Conservation (phyloP, 2,329 filamentous ascomycete species). For the Diaporthe velutina region DNA sequence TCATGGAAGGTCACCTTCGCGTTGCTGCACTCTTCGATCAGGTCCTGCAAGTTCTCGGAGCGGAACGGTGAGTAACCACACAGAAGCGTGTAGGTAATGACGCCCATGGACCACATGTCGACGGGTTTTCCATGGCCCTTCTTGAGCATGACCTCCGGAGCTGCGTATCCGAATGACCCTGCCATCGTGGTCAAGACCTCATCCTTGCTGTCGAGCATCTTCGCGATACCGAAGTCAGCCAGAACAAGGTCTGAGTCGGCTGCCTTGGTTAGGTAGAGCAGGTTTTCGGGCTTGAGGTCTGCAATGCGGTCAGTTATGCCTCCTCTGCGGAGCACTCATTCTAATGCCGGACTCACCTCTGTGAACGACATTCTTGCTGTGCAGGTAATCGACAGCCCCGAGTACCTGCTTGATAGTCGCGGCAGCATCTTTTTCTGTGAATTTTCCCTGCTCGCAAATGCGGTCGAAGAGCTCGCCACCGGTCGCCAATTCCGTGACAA, state of each 20-base stretch:
- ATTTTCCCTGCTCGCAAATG: conserved; percentile 97
- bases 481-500: conserved; percentile 95
- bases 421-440: conserved; percentile 97
- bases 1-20: conserved; percentile 94
- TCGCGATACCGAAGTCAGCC: conserved; percentile 98
- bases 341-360: conserved; percentile 70
- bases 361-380: conserved; percentile 95
- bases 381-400: conserved; percentile 92
- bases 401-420: conserved; percentile 96
- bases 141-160: conserved; percentile 98
- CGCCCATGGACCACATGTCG: conserved; percentile 99
- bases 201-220: conserved; percentile 92
- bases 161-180: conserved; percentile 97
- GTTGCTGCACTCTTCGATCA: conserved; percentile 93
- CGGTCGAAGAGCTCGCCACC: conserved; percentile 98
- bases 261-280: conserved; percentile 88
- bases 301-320: conserved; percentile 25
- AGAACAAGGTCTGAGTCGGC: conserved; percentile 87
- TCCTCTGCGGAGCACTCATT: background rate
- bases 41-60: conserved; percentile 90
- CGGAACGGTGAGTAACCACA: conserved; percentile 99
- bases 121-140: conserved; percentile 97
- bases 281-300: conserved; percentile 99
- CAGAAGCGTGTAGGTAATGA: conserved; percentile 97
- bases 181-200: conserved; percentile 98